Base-by-base conservation (phyloP, 306 rosid genomes). In the Notholithocarpus densiflorus region DNA sequence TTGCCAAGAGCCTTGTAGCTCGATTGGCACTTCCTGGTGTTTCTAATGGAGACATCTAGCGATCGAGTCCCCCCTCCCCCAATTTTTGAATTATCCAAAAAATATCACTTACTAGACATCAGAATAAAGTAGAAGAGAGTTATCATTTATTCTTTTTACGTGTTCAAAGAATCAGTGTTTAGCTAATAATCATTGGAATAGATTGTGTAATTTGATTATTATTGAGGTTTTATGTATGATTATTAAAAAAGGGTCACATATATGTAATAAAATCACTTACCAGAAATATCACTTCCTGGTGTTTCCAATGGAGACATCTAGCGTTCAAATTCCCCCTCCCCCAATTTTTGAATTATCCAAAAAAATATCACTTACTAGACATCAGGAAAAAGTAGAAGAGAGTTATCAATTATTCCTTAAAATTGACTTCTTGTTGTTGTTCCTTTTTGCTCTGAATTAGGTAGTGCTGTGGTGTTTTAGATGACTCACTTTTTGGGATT, bases 401-500 rank as follows among this genome's bases (percentile, higher is more conserved):
- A 13, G 27, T 17, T 60, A 27, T 31, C 52, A 24, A 40, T 79
- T 37, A 23, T 23, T 56, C 64, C 26, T 51, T 32, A 32, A 21
- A 11, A 55, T 10, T 15, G 37, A 51, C 3, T 52, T 54, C 24
- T 75, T 70, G 56, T 59, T 48, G 15, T 48, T 48, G 53, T 48
- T 48, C 53, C 15, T 12, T 61, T 79, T 48, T 19, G 53, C 52
- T 9, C 26, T 53, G 56, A 23, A 59, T 61, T 29, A 54, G 57
- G 45, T 62, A 57, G 3, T 69, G 54, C 45, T 34, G 51, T 74
- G 3, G 60, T 79, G 59, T 74, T 29, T 54, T 65, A 12, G 72
- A 56, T 80, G 81, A 24, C 27, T 18, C 54, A 52, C 20, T 51
- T 32, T 40, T 56, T 34, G 18, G 32, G 69, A 52, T 77, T 84